Evolutionary conservation across 2,329 filamentous ascomycete genomes (phyloP).

Genomic region (Neopestalotiopsis sp.): DNA sequence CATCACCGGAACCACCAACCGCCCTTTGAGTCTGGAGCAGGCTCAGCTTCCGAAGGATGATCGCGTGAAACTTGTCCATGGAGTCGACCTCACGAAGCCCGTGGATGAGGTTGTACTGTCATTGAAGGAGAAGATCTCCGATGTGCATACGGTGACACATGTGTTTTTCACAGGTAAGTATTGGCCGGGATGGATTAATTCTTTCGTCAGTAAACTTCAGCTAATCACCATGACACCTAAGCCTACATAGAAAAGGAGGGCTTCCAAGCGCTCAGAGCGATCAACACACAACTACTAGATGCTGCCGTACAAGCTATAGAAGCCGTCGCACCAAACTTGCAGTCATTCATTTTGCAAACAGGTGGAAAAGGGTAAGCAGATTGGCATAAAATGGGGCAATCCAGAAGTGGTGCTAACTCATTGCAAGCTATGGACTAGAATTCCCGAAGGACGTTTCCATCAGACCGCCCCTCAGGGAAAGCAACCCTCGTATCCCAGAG

Average conservation of each 20-base stretch:
- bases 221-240: neutral
- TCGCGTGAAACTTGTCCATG: neutral
- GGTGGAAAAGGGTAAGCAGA: neutral
- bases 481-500: neutral
- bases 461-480: neutral
- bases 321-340: neutral
- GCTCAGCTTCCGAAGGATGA: neutral
- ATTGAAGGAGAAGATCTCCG: neutral
- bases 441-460: neutral
- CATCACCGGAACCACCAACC: conserved; percentile 3
- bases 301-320: neutral
- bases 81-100: neutral
- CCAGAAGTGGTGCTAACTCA: neutral
- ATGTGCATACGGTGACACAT: neutral
- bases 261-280: neutral
- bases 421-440: neutral
- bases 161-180: neutral
- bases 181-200: neutral
- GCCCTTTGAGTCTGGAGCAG: neutral
- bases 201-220: neutral
- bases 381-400: neutral
- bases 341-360: neutral
- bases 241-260: neutral
- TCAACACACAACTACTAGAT: neutral
- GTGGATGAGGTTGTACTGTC: neutral